These are phyloP conservation scores for Hamigera avellanea DNA, from an alignment of 495 filamentous ascomycete genomes.

Conservation along the genomic window DNA sequence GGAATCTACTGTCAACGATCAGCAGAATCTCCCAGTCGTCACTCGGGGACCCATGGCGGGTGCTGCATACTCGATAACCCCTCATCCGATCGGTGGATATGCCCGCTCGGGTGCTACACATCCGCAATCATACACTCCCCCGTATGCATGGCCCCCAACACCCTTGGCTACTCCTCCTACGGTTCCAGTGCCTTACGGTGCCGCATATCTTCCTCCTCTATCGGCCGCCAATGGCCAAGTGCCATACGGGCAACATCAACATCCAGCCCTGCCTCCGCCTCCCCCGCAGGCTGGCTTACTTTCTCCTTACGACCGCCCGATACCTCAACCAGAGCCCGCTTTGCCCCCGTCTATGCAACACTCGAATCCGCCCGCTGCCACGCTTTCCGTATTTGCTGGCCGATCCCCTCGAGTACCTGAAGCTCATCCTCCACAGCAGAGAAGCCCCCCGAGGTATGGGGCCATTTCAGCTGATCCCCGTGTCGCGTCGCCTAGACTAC, in stretches of 20 bases:
- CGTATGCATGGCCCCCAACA: slow-evolving; percentile 57
- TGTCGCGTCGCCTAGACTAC: slow-evolving; percentile 26
- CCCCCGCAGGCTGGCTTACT: slow-evolving; percentile 3
- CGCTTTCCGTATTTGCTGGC: too few relatives aligned
- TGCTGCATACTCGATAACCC: slow-evolving; percentile 38
- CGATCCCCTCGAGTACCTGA: too few relatives aligned
- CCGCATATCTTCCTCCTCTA: slow-evolving; percentile 26
- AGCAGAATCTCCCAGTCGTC: slow-evolving; percentile 53
- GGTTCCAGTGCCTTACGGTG: slow-evolving; percentile 24
- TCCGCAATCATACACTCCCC: slow-evolving; percentile 32
- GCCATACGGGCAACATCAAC: slow-evolving; percentile 18
- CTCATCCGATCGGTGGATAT: slow-evolving; percentile 39
- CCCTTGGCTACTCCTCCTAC: slow-evolving; percentile 37
- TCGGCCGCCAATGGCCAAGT: slow-evolving; percentile 17
- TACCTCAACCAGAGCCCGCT: too few relatives aligned
- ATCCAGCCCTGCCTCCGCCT: slow-evolving; percentile 8
- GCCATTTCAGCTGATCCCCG: slow-evolving; percentile 16
- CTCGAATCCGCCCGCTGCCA: too few relatives aligned
- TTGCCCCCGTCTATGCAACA: too few relatives aligned
- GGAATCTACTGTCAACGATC: slow-evolving; percentile 88
- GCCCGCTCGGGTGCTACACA: slow-evolving; percentile 33
- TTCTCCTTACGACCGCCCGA: too few relatives aligned
- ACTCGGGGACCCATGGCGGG: slow-evolving; percentile 52
- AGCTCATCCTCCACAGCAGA: too few relatives aligned
- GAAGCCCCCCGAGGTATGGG: slow-evolving; percentile 25